phyloP scores from a whole-genome alignment of 257 asterid genomes.

The Prunella vulgaris region DNA sequence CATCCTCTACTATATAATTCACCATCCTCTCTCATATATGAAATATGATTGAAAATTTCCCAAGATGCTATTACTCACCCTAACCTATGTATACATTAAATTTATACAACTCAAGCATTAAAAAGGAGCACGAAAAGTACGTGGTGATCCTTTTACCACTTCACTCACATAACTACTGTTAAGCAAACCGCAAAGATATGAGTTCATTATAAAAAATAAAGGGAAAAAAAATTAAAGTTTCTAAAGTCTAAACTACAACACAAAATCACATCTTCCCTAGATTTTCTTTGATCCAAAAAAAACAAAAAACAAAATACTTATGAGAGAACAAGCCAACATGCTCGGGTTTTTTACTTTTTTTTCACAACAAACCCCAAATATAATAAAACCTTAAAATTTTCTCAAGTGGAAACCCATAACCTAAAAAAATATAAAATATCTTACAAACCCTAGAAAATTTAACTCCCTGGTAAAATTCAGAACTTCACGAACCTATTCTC shows the following conservation, averaged over 20 bases:
- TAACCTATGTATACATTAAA: background rate
- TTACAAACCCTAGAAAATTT: background rate
- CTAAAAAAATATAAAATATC: background rate
- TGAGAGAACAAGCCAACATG: background rate
- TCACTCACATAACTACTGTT: background rate
- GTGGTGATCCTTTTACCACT: background rate
- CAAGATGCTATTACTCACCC: background rate
- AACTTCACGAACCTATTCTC: background rate
- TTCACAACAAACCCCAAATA: background rate
- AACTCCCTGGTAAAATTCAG: background rate
- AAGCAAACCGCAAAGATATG: no score
- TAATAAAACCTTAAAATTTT: background rate
- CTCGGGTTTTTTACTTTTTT: background rate
- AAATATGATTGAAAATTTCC: background rate
- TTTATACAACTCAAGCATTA: background rate
- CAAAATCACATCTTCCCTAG: background rate
- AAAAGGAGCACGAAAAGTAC: background rate
- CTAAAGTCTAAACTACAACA: background rate
- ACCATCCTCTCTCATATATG: background rate
- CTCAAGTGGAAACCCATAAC: background rate
- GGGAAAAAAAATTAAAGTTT: background rate
- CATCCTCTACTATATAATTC: background rate
- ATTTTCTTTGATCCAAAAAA: background rate
- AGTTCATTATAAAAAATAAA: no score
- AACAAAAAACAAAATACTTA: background rate